phyloP scores from a whole-genome alignment of 106 monocot species.

The Hemerocallis citrina region DNA sequence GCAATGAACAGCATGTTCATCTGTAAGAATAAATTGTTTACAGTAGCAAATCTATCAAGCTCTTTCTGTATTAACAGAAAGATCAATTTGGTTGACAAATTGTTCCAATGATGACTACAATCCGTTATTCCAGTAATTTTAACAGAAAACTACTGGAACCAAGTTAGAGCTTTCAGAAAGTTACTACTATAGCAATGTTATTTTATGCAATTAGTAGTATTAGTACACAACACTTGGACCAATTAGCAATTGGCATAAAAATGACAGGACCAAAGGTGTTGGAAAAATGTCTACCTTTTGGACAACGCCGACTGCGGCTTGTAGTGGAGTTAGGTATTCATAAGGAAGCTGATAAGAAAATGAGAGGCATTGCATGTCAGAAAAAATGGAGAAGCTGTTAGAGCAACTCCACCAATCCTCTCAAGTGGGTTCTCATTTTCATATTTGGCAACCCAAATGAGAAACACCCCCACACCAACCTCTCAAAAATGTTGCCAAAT shows the following conservation, averaged over 20 bases:
- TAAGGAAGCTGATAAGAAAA: conserved; percentile 44
- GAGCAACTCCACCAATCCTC: no score
- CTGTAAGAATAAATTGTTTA: no score
- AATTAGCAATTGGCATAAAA: not conserved
- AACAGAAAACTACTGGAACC: not conserved
- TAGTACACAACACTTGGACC: not conserved
- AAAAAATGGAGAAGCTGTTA: not conserved
- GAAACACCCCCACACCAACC: no score
- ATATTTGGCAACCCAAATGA: no score
- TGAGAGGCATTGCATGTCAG: not conserved
- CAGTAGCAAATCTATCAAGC: no score
- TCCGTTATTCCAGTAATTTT: no score
- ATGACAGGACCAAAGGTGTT: not conserved
- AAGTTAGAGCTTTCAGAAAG: not conserved
- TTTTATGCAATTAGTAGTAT: not conserved
- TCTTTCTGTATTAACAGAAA: not conserved
- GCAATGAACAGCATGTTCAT: no score
- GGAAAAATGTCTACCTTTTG: conserved; percentile 36
- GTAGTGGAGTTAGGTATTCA: conserved; percentile 56
- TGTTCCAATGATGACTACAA: no score
- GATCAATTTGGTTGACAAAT: not conserved
- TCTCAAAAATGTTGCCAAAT: no score
- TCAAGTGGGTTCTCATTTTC: no score
- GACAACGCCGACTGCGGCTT: conserved; percentile 68
- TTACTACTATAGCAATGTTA: not conserved